Conservation (phyloP, 176 grass and related monocot genomes). For the Canna indica region DNA sequence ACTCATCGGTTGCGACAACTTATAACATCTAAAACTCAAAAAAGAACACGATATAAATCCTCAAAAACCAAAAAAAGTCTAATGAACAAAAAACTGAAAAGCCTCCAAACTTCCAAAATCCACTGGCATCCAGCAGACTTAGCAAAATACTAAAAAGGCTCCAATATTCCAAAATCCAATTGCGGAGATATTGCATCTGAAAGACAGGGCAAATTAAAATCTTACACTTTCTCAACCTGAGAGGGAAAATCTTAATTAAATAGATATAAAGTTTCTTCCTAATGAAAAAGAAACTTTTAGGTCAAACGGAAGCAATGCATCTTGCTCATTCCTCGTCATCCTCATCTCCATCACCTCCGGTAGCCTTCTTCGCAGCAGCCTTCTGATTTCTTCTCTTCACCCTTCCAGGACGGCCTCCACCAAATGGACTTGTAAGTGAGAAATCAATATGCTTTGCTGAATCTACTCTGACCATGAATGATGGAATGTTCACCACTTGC, state of each 20-base stretch:
- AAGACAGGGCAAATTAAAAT: background rate
- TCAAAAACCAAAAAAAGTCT: no score
- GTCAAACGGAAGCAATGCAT: background rate
- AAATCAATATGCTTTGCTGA: conserved; percentile 68
- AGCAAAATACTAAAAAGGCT: background rate
- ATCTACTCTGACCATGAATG: conserved; percentile 62
- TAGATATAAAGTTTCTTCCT: background rate
- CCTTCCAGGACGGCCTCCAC: conserved; percentile 35
- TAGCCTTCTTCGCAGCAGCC: conserved; percentile 32
- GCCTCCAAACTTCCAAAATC: no score
- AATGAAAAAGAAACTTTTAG: background rate
- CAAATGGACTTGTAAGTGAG: conserved; percentile 55
- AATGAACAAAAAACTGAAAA: no score
- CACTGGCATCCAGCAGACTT: no score
- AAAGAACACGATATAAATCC: no score
- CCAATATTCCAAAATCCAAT: background rate
- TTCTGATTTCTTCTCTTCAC: conserved; percentile 54
- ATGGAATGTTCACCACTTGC: conserved; percentile 60
- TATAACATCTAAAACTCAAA: no score
- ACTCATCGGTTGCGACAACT: no score
- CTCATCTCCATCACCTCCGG: conserved; percentile 5
- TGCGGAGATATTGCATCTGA: background rate
- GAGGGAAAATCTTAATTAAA: background rate
- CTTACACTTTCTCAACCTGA: no score
- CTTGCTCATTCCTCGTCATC: conserved; percentile 50